Percentiles rank a stretch among this genome's conserved stretches.
These are phyloP conservation scores for Torrubiella hemipterigena DNA, from an alignment of 2,329 filamentous ascomycete species.

Conservation along the genomic window DNA sequence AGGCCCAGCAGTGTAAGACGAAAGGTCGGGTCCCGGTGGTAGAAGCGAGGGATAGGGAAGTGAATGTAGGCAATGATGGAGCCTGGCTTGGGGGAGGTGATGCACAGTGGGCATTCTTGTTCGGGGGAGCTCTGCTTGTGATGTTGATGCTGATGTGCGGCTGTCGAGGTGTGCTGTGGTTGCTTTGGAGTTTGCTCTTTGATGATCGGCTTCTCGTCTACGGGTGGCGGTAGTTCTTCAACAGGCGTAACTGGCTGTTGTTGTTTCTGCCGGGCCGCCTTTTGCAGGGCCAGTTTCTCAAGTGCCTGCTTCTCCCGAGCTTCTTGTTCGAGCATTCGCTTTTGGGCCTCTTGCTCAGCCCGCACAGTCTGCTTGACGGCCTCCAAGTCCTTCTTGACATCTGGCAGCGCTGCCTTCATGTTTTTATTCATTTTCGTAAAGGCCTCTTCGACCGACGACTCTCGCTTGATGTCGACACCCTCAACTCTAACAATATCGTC, in stretches of 20 bases:
- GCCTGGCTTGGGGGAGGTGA: not conserved
- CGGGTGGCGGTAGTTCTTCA: not conserved
- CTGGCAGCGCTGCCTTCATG: constrained; percentile 31
- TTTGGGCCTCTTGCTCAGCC: constrained; percentile 44
- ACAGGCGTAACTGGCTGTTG: not conserved
- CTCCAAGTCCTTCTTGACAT: constrained; percentile 40
- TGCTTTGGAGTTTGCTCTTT: not conserved
- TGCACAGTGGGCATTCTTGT: constrained; percentile 5
- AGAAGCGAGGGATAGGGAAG: constrained; percentile 35
- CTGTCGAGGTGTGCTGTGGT: not conserved
- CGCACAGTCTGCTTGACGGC: constrained; percentile 40
- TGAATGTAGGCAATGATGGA: constrained; percentile 22
- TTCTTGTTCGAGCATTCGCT: no score
- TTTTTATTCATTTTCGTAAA: constrained; percentile 14
- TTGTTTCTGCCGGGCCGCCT: not conserved
- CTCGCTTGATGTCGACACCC: constrained; percentile 4
- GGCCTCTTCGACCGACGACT: constrained; percentile 12
- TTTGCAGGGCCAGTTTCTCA: constrained; percentile 9
- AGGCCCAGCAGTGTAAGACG: constrained; percentile 36
- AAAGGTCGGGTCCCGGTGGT: constrained; percentile 28
- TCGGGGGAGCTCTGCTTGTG: not conserved
- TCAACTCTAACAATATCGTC: constrained; percentile 1
- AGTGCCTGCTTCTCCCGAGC: no score
- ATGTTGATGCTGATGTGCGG: not conserved
- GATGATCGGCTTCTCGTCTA: not conserved